Base-by-base conservation (phyloP, 257 asterid genomes). In the Vinca minor region DNA sequence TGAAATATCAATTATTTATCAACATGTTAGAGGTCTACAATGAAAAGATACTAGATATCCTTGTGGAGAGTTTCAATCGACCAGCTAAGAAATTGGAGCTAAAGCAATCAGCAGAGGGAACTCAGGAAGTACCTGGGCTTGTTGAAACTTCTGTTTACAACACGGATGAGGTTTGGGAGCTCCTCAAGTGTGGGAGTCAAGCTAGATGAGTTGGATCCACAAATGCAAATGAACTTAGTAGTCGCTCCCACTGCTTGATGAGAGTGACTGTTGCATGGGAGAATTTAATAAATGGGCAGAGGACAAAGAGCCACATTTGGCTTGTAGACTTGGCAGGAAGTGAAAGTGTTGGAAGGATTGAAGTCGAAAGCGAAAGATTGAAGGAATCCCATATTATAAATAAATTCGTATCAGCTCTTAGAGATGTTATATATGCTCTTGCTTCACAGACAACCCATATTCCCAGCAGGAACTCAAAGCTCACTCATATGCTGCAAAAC, bases 201-300 rank as follows among this genome's bases (percentile, higher is more conserved):
- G 96, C 76, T 63, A 89, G 99, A 87, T 89, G 97, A 63, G 99
- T 93, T 73, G 97, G 99, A 74, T 89, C 99, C 46, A 93, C 99
- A 64, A 85, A 83, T 72, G 97, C 99, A 14, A 93, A 93, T 68
- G 99, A 89, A 78, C 84, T 79, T 66, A 93, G 99, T 72, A 93
- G 99, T 77, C 95, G 99, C 46, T 93, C 99, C 70, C 99, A 93
- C 87, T 87, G 99, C 84, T 87, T 93, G 86, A 81, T 93, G 69
- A 81, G 97, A 41, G 94, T 93, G 71, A 89, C 95, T 20, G 89
- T 87, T 47, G 69, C 75, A 69, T 94, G 95, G 63, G 94, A 93
- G 66, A 93, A 83, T 75, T 56, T 82, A 74, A 46, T 85, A 34
- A 93, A 84, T 39, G 96, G 94, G 55, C 95, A 84, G 64, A 89